Evolutionary conservation across 2,329 filamentous ascomycete species (phyloP), one percentile per base, ranked within the genome.

Genomic region (Fusarium sp.): DNA sequence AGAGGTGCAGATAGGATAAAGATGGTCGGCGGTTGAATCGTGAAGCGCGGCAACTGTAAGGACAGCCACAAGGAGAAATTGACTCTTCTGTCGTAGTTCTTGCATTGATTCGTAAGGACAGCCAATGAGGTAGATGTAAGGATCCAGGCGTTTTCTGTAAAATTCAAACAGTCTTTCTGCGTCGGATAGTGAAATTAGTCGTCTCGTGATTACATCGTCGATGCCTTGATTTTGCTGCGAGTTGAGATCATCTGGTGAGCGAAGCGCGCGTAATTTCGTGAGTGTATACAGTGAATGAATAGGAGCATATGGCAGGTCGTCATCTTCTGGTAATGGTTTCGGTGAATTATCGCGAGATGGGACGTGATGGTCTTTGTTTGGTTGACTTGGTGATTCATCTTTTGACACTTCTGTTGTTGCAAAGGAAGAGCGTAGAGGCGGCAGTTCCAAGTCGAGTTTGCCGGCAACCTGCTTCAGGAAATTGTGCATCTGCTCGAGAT

Each of bases 41-140:
- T 90, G 88, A 1, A 89, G 79, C 0, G 87, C 86, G 1, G 87
- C 85, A 5, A 90, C 87, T 0, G 87, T 87, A n/a, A 88, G 81
- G n/a, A 88, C 86, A 2, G 85, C 85, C 3, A 85, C 86, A 0
- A 87, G 85, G 11, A 90, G 79, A 14, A 89, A 79, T 0, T 86
- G 83, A 9, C 87, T 90, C 20, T 83, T 83, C 18, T 85, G 83
- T 14, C 88, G 83, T 5, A 89, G 77, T 4, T 83, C 84, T 1
- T 82, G 82, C 7, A 88, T 77, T 6, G 84, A 82, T 41, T 79
- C 78, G 62, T 87, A 85, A 8, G 83, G 82, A n/a, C 85, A 79
- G 16, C 86, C 83, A 14, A 87, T 85, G 1, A 83, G 83, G 59
- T 86, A 87, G 64, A 87, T 82, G 43, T 85, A 83, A 51, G 84